Evolutionary conservation across 768 basidiomycete genomes (phyloP).

Genomic region (Mrakia hoshinonis): DNA sequence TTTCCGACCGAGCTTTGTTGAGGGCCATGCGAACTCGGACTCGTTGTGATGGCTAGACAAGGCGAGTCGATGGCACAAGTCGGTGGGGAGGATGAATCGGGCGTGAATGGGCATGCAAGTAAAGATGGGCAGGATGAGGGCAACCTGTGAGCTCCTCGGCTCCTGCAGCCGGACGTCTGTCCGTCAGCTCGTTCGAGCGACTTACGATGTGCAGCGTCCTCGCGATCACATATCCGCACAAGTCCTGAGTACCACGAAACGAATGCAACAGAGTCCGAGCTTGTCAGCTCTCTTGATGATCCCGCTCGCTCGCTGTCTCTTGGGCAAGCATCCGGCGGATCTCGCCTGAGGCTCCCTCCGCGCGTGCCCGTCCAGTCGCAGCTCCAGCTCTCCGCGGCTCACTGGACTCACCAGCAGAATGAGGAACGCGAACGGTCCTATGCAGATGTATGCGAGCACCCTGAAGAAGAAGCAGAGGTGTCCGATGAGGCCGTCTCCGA

Average conservation of each 20-base stretch:
- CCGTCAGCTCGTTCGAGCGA: neutral
- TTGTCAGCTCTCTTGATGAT: neutral
- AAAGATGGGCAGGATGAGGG: neutral
- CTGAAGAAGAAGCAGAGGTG: neutral
- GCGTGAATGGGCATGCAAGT: neutral
- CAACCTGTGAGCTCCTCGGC: neutral
- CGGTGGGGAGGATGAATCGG: neutral
- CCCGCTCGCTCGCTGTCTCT: neutral
- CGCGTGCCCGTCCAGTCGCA: neutral
- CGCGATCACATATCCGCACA: neutral
- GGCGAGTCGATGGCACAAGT: neutral
- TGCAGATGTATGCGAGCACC: neutral
- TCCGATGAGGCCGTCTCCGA: neutral
- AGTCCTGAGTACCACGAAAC: neutral
- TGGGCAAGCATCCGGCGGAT: neutral
- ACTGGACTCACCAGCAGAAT: neutral
- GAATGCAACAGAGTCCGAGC: neutral
- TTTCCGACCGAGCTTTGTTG: neutral
- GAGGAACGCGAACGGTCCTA: neutral
- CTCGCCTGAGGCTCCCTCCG: neutral
- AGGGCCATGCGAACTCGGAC: slow-evolving; percentile 2
- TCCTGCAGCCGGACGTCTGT: neutral
- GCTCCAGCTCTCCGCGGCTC: neutral
- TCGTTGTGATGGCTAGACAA: neutral
- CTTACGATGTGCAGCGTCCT: slow-evolving; percentile 4